Evolutionary conservation across 139 green algal genomes (phyloP).

Genomic region (Parachlorella kessleri): DNA sequence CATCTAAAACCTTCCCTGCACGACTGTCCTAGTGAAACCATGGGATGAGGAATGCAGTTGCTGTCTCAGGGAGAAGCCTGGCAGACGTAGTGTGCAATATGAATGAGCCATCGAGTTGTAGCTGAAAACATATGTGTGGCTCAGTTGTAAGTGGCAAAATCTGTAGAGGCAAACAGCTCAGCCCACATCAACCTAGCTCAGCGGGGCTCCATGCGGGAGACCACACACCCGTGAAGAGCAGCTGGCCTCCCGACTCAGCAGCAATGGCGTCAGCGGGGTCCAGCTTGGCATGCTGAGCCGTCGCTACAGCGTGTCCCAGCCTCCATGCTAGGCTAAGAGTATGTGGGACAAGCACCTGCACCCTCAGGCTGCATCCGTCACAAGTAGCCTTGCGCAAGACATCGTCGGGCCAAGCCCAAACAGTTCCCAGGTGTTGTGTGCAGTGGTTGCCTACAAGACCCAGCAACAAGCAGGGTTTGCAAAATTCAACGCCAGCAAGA

Average conservation of each 20-base stretch:
- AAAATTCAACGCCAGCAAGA: no score
- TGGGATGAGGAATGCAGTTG: no score
- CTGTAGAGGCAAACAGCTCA: no score
- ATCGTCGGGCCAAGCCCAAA: no score
- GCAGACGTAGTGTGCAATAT: background rate
- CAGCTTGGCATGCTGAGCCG: conserved; percentile 15
- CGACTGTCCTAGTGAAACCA: no score
- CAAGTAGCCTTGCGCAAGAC: no score
- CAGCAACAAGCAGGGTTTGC: background rate
- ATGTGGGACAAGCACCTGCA: conserved; percentile 23
- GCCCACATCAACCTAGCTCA: no score
- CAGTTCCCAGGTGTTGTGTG: no score
- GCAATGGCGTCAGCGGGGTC: conserved; percentile 37
- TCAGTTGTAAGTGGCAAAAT: no score
- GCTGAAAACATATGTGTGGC: background rate
- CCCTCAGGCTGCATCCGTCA: no score
- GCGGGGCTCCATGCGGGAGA: no score
- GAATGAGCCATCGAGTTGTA: background rate
- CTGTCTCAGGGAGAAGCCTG: no score
- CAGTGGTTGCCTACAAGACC: conserved; percentile 15
- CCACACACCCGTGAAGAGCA: conserved; percentile 30
- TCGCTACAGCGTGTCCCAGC: conserved; percentile 31
- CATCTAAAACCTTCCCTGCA: conserved; percentile 42
- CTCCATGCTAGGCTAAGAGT: conserved; percentile 46
- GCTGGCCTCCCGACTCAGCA: conserved; percentile 20